These are phyloP conservation scores for Hortaea sp. DNA, from an alignment of 2,329 filamentous ascomycete species.

Conservation along the genomic window DNA sequence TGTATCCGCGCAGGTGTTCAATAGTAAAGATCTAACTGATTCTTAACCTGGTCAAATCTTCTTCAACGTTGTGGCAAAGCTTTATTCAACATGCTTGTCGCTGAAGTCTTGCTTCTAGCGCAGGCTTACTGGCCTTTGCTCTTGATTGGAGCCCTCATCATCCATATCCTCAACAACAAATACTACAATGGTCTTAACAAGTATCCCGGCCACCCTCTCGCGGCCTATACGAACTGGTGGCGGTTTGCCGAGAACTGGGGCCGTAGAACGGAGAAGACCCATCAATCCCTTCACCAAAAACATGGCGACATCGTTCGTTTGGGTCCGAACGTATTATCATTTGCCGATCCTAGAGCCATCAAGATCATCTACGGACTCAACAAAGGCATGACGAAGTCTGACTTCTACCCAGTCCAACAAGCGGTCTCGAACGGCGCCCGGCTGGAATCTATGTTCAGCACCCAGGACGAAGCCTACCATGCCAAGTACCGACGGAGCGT, in stretches of 20 bases:
- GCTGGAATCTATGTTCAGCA: constrained; percentile 66
- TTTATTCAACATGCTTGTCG: constrained; percentile 21
- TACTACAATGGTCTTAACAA: constrained; percentile 51
- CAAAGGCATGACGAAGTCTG: constrained; percentile 71
- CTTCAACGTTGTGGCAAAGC: not conserved
- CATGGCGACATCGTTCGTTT: constrained; percentile 66
- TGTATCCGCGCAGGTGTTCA: too few species aligned
- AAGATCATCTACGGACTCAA: constrained; percentile 73
- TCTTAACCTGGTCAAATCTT: too few species aligned
- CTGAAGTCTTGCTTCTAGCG: constrained; percentile 17
- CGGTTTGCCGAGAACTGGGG: constrained; percentile 59
- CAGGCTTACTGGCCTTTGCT: constrained; percentile 33
- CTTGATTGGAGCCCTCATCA: constrained; percentile 21
- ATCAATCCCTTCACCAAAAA: constrained; percentile 57
- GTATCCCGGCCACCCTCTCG: constrained; percentile 63
- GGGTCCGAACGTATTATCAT: constrained; percentile 64
- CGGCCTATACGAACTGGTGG: constrained; percentile 64
- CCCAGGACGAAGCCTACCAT: constrained; percentile 65
- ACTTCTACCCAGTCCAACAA: constrained; percentile 73
- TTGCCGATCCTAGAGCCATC: constrained; percentile 62
- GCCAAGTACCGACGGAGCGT: constrained; percentile 64
- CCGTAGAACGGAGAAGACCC: constrained; percentile 56
- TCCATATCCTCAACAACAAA: constrained; percentile 35
- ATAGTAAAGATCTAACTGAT: too few species aligned
- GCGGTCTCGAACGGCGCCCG: constrained; percentile 58